phyloP scores from a whole-genome alignment of 345 rosid genomes.

The Arabis alpina region DNA sequence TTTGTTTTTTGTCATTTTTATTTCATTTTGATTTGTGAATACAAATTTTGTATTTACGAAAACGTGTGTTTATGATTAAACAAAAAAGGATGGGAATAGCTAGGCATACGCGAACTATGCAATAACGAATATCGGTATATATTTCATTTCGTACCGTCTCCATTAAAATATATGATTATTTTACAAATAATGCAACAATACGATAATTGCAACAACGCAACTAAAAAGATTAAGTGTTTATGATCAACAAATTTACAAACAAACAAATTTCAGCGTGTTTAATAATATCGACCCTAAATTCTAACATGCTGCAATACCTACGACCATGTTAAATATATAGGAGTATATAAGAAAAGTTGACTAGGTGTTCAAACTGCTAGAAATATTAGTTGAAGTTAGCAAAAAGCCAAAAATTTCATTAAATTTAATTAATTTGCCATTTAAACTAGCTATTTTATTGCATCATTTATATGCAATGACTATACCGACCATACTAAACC shows the following conservation, averaged over 20 bases:
- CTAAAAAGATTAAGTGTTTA: background rate
- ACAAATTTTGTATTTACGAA: too few relatives aligned
- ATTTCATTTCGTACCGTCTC: too few relatives aligned
- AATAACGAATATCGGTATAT: too few relatives aligned
- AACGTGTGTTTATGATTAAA: too few relatives aligned
- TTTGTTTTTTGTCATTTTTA: too few relatives aligned
- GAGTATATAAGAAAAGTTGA: background rate
- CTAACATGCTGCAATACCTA: background rate
- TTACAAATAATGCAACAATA: too few relatives aligned
- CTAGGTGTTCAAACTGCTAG: background rate
- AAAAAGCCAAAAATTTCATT: background rate
- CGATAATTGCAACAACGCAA: too few relatives aligned
- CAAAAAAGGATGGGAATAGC: too few relatives aligned
- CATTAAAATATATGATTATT: too few relatives aligned
- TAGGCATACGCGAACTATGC: too few relatives aligned
- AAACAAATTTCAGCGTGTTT: background rate
- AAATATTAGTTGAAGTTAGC: slow-evolving; percentile 8
- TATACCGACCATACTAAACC: slow-evolving; percentile 19
- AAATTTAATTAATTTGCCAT: background rate
- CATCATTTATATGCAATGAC: background rate
- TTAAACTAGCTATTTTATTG: background rate
- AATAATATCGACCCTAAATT: background rate
- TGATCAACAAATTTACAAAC: background rate
- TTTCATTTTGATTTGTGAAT: too few relatives aligned
- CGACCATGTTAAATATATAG: background rate